phyloP scores from a whole-genome alignment of 176 grass and related monocot genomes.

The Cenchrus purpureus region DNA sequence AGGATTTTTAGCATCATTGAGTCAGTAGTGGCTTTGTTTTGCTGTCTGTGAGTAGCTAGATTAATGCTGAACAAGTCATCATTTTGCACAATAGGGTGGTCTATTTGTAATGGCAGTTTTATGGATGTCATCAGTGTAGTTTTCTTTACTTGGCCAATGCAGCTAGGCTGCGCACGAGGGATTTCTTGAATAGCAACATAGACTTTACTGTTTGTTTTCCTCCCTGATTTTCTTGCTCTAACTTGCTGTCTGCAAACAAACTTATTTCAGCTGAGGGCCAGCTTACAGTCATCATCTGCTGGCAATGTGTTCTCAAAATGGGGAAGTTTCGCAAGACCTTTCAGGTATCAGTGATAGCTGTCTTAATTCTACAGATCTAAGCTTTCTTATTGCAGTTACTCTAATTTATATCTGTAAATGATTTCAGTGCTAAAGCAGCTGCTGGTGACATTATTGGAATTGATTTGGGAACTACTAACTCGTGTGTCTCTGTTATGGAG shows the following conservation, averaged over 20 bases:
- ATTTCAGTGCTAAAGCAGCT: slow-evolving; percentile 27
- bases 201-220: not conserved
- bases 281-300: slow-evolving; percentile 22
- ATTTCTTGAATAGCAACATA: not conserved
- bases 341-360: slow-evolving; percentile 22
- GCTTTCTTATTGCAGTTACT: not conserved
- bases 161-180: not conserved
- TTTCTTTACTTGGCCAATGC: not conserved
- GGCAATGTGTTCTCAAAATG: slow-evolving; percentile 9
- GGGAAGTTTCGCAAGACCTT: slow-evolving; percentile 26
- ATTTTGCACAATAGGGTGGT: not conserved
- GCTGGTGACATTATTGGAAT: slow-evolving; percentile 33
- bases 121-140: not conserved
- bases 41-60: not conserved
- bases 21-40: not conserved
- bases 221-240: too few species aligned
- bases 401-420: not conserved
- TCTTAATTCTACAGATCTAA: not conserved
- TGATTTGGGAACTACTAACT: slow-evolving; percentile 37
- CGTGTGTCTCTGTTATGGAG: slow-evolving; percentile 39
- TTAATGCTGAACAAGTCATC: not conserved
- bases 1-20: not conserved
- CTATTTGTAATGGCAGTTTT: not conserved
- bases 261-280: slow-evolving; percentile 25
- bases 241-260: not conserved